These are phyloP conservation scores for Tylopilus sp. DNA, from an alignment of 768 basidiomycete genomes.

Conservation along the genomic window DNA sequence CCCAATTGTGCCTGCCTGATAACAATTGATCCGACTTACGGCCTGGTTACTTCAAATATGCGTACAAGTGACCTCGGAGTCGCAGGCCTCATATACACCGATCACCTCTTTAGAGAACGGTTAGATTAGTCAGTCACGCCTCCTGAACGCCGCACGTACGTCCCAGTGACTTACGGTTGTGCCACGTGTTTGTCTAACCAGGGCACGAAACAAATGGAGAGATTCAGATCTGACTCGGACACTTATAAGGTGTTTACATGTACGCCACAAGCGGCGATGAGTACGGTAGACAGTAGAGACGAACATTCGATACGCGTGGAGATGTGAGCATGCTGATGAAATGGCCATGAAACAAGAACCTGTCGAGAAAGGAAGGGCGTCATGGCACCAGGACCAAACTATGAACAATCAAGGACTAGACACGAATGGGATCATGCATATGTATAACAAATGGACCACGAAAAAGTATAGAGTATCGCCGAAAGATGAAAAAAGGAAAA, in stretches of 20 bases:
- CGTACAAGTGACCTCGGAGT: too few relatives aligned
- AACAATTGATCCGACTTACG: too few relatives aligned
- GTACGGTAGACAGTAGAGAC: neutral
- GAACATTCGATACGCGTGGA: neutral
- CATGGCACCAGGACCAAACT: neutral
- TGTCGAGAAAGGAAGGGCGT: neutral
- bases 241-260: neutral
- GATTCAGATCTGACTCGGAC: too few relatives aligned
- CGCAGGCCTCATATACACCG: neutral
- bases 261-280: neutral
- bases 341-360: neutral
- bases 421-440: neutral
- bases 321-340: neutral
- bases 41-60: too few relatives aligned
- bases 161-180: neutral
- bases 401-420: too few relatives aligned
- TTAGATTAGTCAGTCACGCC: neutral
- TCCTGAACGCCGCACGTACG: neutral
- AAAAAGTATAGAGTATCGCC: too few relatives aligned
- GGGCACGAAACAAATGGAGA: too few relatives aligned
- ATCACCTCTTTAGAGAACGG: conserved; percentile 5
- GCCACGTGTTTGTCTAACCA: neutral
- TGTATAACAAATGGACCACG: too few relatives aligned
- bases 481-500: neutral
- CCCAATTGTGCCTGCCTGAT: too few relatives aligned